Conservation (phyloP, 2,329 filamentous ascomycete species). For the Bipolaris bicolor region DNA sequence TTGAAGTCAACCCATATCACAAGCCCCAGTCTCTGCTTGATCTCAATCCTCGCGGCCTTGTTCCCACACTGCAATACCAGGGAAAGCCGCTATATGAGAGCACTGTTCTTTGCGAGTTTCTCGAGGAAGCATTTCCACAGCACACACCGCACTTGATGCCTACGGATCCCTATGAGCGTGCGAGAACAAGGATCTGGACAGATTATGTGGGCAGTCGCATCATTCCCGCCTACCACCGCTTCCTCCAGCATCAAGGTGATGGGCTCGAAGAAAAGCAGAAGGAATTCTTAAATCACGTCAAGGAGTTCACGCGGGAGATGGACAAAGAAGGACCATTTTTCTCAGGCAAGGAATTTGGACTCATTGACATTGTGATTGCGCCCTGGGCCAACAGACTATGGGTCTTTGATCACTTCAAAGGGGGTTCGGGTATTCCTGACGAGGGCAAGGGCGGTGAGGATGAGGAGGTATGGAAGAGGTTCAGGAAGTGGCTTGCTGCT, state of each 20-base stretch:
- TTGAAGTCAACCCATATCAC: constrained; percentile 73
- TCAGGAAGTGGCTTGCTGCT: constrained; percentile 68
- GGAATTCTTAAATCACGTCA: constrained; percentile 65
- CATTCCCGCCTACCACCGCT: constrained; percentile 71
- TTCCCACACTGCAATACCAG: constrained; percentile 69
- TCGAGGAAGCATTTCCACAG: constrained; percentile 71
- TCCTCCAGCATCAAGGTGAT: constrained; percentile 51
- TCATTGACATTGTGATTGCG: constrained; percentile 74
- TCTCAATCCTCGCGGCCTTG: constrained; percentile 76
- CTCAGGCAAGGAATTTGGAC: constrained; percentile 64
- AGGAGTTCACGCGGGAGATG: constrained; percentile 68
- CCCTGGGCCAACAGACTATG: constrained; percentile 76
- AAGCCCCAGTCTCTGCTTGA: constrained; percentile 71
- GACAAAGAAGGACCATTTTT: constrained; percentile 69
- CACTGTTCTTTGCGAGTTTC: constrained; percentile 74
- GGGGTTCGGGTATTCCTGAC: constrained; percentile 58
- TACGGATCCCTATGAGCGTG: constrained; percentile 66
- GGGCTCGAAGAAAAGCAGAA: constrained; percentile 59
- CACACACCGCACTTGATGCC: constrained; percentile 63
- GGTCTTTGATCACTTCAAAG: constrained; percentile 77
- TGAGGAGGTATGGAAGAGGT: constrained; percentile 67
- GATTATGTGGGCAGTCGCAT: constrained; percentile 73
- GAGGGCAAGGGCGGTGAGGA: constrained; percentile 59
- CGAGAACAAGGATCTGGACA: constrained; percentile 73
- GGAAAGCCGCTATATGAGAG: constrained; percentile 73